These are phyloP conservation scores for Corymbia citriodora DNA, from an alignment of 441 rosid genomes.

Conservation along the genomic window DNA sequence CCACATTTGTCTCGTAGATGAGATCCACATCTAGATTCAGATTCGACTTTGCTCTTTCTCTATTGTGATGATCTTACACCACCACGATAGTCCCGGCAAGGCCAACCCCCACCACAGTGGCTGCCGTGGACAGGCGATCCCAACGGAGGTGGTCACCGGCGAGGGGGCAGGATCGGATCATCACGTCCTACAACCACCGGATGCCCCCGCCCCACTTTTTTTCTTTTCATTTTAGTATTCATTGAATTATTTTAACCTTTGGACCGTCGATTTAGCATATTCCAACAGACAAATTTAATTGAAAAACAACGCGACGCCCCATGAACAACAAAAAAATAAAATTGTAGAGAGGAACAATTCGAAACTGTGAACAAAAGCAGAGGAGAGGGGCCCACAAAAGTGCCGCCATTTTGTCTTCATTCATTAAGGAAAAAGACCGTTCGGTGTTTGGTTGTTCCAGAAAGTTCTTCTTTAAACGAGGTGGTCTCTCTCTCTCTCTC, in stretches of 20 bases:
- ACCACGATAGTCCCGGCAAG: neutral
- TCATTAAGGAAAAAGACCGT: neutral
- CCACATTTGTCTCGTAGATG: neutral
- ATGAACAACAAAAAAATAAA: accelerated
- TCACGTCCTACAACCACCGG: too few species aligned
- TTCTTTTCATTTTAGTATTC: neutral
- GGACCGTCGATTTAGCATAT: neutral
- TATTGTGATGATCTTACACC: accelerated
- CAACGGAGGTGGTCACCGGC: accelerated
- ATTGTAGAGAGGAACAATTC: neutral
- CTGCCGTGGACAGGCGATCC: neutral
- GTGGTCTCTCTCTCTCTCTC: neutral
- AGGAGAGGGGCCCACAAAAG: neutral
- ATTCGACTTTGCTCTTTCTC: neutral
- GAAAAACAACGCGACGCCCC: neutral
- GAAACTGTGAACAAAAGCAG: neutral
- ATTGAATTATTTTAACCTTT: neutral
- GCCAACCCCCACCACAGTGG: accelerated
- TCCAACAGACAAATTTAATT: neutral
- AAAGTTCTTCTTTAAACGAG: neutral
- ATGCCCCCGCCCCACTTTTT: neutral
- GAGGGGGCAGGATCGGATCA: neutral
- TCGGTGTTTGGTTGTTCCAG: neutral
- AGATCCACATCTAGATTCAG: neutral
- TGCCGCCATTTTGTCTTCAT: neutral